Evolutionary conservation across 108 stramenopile species (phyloP), one percentile per base, ranked within the genome.

Genomic region (Cyclotella sp.): DNA sequence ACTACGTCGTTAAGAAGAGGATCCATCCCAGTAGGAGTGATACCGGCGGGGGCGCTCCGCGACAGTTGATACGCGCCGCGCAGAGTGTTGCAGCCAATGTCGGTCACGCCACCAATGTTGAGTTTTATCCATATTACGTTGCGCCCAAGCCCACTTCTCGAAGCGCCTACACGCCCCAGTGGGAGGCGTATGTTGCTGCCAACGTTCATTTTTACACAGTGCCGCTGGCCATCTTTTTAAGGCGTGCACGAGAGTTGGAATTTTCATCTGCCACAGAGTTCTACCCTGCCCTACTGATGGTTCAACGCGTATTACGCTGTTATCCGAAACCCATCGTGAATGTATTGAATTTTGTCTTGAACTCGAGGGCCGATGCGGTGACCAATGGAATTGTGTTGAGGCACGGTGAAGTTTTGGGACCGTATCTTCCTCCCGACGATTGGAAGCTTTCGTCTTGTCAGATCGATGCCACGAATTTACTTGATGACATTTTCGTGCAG

Each of bases 211-310:
- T 93, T 26, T 96, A 96, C 71, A 81, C 80, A 0, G 89, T 91
- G 14, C 95, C 95, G 13, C 71, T 96, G 60, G 93, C 95, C 19
- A 84, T 96, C 27, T 96, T 96, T 73, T 73, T 96, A n/a, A 88
- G 89, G 12, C 85, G 95, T n/a, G 87, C 95, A 13, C 82, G 93
- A n/a, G 95, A 96, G 68, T 74, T 96, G 28, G 95, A 96, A 77
- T 96, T 96, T 87, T 80, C 83, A 24, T 89, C 89, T 11, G 67
- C 79, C 14, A 54, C 27, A 18, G 75, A 90, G 29, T 91, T 87
- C 63, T 55, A 75, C 14, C 76, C 73, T 12, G 85, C 89, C 1
- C 57, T 91, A 52, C 74, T 67, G n/a, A 60, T 87, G 21, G 83
- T 93, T 4, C 73, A 82, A 51, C 84, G 89, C 3, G 95, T 96